phyloP scores from a whole-genome alignment of 1,284 basidiomycete genomes.

The Cryptococcus floricola region DNA sequence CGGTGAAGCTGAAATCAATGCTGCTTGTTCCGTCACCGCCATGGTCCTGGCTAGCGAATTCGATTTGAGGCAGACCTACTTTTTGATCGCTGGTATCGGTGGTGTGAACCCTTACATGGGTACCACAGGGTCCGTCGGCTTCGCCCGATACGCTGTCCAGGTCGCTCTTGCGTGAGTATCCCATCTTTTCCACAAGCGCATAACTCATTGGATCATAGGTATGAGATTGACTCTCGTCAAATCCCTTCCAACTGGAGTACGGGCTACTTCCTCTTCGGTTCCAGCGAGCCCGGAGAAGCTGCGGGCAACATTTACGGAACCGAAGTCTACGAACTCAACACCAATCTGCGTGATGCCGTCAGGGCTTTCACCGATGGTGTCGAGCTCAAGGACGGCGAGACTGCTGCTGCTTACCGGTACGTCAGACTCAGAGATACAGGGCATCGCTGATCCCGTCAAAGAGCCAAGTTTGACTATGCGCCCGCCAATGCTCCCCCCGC shows the following conservation, averaged over 20 bases:
- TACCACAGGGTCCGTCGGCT: conserved; percentile 52
- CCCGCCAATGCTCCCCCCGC: conserved; percentile 47
- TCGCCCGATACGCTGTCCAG: conserved; percentile 53
- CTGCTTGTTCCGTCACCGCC: conserved; percentile 50
- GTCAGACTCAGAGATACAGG: not conserved
- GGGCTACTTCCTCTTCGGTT: conserved; percentile 49
- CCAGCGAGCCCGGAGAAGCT: conserved; percentile 41
- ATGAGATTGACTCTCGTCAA: conserved; percentile 54
- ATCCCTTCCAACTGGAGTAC: conserved; percentile 52
- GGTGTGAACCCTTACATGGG: conserved; percentile 52
- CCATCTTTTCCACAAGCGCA: not conserved
- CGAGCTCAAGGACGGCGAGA: conserved; percentile 47
- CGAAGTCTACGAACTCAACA: conserved; percentile 56
- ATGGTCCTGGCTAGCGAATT: conserved; percentile 49
- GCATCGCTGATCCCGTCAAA: conserved; percentile 7
- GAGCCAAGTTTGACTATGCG: conserved; percentile 44
- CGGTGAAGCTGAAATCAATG: conserved; percentile 54
- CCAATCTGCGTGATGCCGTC: conserved; percentile 50
- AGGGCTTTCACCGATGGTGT: conserved; percentile 44
- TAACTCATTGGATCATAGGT: conserved; percentile 11
- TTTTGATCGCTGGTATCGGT: conserved; percentile 53
- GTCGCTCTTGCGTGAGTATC: conserved; percentile 47
- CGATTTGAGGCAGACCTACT: conserved; percentile 54
- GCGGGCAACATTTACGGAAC: conserved; percentile 52
- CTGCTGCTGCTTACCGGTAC: conserved; percentile 37